Percentiles rank a stretch among this genome's conserved stretches.
Evolutionary conservation across 2,329 filamentous ascomycete species (phyloP).

Genomic region (Ophiocordyceps robertsii): DNA sequence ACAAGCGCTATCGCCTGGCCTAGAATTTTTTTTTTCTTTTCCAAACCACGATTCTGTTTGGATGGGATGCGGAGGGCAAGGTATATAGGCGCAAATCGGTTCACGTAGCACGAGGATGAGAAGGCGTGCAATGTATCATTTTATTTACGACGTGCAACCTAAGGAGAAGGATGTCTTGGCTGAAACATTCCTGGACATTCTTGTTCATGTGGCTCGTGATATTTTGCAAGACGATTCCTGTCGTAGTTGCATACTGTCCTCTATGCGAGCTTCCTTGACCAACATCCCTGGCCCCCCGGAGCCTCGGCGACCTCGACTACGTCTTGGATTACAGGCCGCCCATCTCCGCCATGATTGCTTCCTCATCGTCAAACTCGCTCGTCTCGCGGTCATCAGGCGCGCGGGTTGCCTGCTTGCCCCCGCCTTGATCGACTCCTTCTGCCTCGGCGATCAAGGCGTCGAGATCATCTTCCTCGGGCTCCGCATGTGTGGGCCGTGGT

Average conservation of each 20-base stretch:
- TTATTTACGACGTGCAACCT: no score
- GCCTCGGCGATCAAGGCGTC: slow-evolving; percentile 40
- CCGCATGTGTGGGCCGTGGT: neutral
- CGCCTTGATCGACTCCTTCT: slow-evolving; percentile 12
- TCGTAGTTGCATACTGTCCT: no score
- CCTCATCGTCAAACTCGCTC: slow-evolving; percentile 41
- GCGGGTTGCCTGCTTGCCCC: neutral
- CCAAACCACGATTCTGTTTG: neutral
- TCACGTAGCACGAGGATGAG: slow-evolving; percentile 1
- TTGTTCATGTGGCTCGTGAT: no score
- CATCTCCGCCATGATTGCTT: slow-evolving; percentile 56
- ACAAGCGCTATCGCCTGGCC: slow-evolving; percentile 9
- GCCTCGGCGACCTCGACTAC: no score
- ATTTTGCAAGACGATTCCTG: no score
- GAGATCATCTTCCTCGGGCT: slow-evolving; percentile 26
- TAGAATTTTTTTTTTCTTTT: slow-evolving; percentile 3
- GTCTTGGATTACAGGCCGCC: slow-evolving; percentile 19
- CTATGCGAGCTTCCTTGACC: no score
- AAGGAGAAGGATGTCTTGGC: no score
- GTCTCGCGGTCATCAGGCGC: slow-evolving; percentile 8
- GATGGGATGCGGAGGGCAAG: slow-evolving; percentile 5
- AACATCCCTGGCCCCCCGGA: no score
- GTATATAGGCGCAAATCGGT: slow-evolving; percentile 4
- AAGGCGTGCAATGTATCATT: neutral
- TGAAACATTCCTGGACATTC: no score